Percentiles rank a stretch among this genome's conserved stretches.
Evolutionary conservation across 768 basidiomycete species (phyloP).

Genomic region (Lactarius deliciosus): DNA sequence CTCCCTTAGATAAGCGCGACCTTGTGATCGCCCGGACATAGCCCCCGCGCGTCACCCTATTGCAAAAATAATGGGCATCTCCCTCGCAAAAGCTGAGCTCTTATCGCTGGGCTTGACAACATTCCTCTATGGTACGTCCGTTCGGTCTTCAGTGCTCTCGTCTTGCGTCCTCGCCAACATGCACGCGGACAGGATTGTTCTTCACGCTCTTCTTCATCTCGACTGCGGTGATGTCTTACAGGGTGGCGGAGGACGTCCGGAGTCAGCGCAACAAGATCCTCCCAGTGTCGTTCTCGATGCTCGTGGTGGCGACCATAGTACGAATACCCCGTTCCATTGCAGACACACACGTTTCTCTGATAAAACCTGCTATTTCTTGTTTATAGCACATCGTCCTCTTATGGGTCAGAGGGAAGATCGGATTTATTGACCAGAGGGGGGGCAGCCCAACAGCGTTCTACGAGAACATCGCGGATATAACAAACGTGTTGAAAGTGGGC

Average conservation of each 20-base stretch:
- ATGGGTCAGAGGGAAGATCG: not conserved
- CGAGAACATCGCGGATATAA: not conserved
- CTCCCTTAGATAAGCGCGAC: not conserved
- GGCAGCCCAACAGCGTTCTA: not conserved
- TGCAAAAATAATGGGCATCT: constrained; percentile 3
- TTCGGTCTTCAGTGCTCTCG: not conserved
- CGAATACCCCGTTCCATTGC: not conserved
- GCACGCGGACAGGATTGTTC: not conserved
- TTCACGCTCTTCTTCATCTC: not conserved
- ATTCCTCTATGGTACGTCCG: constrained; percentile 8
- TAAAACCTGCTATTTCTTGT: not conserved
- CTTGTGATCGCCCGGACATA: not conserved
- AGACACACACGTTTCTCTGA: not conserved
- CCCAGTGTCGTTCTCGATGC: constrained; percentile 2
- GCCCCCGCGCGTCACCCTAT: not conserved
- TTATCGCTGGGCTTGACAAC: constrained; percentile 8
- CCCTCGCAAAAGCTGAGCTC: constrained; percentile 4
- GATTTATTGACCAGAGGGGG: not conserved
- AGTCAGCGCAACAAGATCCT: constrained; percentile 2
- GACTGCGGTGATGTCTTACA: not conserved
- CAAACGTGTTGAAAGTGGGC: not conserved
- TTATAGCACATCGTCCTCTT: constrained; percentile 1
- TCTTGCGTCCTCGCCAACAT: not conserved
- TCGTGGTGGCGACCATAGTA: not conserved
- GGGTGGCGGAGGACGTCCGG: not conserved